phyloP scores from a whole-genome alignment of 2,329 filamentous ascomycete species.

The Fusarium falciforme region DNA sequence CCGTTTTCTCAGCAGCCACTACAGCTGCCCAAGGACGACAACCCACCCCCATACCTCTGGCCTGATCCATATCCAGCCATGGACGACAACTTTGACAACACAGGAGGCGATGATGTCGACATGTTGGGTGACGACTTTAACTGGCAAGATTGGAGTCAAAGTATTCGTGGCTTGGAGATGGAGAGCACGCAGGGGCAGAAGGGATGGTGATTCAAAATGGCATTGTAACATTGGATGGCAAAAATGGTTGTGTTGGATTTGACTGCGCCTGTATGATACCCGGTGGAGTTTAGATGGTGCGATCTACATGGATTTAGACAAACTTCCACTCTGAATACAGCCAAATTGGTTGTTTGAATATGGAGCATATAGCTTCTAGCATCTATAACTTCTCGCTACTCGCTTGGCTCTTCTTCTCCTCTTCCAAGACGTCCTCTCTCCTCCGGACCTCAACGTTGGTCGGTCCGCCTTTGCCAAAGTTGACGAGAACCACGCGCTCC shows the following conservation, averaged over 20 bases:
- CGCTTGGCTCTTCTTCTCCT: constrained; percentile 51
- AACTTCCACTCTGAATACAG: constrained; percentile 23
- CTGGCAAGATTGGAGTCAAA: constrained; percentile 62
- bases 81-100: constrained; percentile 45
- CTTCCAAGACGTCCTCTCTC: constrained; percentile 61
- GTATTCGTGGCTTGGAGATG: constrained; percentile 53
- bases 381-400: constrained; percentile 43
- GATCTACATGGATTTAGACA: constrained; percentile 20
- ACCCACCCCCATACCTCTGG: constrained; percentile 58
- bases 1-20: constrained; percentile 31
- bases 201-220: constrained; percentile 33
- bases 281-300: constrained; percentile 22
- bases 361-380: background rate
- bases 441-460: constrained; percentile 63
- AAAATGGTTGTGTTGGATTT: constrained; percentile 12
- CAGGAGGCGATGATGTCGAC: constrained; percentile 49
- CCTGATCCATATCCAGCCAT: constrained; percentile 46
- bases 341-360: background rate
- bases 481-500: constrained; percentile 69
- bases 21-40: constrained; percentile 47
- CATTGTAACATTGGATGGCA: constrained; percentile 1
- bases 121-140: constrained; percentile 58
- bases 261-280: constrained; percentile 41
- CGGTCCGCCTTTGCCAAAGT: constrained; percentile 63
- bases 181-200: constrained; percentile 39